Evolutionary conservation across 2,329 filamentous ascomycete species (phyloP), one percentile per base, ranked within the genome.

Genomic region (Xylaria sp.): DNA sequence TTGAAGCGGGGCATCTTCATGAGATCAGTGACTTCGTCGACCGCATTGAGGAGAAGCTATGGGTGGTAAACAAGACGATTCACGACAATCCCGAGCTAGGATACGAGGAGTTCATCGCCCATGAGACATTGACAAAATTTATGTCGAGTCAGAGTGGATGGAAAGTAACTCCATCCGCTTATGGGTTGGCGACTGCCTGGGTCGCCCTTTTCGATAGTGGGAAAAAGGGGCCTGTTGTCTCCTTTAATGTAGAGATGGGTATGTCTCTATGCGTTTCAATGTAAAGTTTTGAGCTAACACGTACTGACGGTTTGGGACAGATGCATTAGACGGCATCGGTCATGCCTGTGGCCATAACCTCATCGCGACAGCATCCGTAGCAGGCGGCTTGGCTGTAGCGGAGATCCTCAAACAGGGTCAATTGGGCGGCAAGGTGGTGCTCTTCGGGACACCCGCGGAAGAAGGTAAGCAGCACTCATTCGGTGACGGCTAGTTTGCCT

Each of bases 331-430:
- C 1, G 78, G 76, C 1, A 77, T 84, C 7, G 82, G 82, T 37
- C 83, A 85, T 66, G 82, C 82, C 7, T 86, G 83, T 58, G 83
- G 84, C 3, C 83, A 85, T 72, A 85, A 85, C 64, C 76, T 84
- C 38, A 84, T 85, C 57, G 82, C 82, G 4, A 80, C 77, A 0
- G 78, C 80, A 2, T 83, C 82, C 0, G 71, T 84, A 9, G 77
- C 80, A 1, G 81, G 74, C 2, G 81, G 78, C 23, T 68, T 87
- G 2, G 83, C 81, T 3, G 76, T 82, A 0, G 82, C 80, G 0
- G 72, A 79, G 25, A 70, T 80, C 2, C 74, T 85, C 66, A 77
- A 74, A 19, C 69, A 75, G 12, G 74, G 78, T 42, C 66, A 71
- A 1, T 72, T 86, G 2, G 69, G 77, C 0, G 82, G 82, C 4